Percentiles rank a stretch among this genome's conserved stretches.
Evolutionary conservation across 108 stramenopile genomes (phyloP).

Genomic region (Fistulifera solaris): DNA sequence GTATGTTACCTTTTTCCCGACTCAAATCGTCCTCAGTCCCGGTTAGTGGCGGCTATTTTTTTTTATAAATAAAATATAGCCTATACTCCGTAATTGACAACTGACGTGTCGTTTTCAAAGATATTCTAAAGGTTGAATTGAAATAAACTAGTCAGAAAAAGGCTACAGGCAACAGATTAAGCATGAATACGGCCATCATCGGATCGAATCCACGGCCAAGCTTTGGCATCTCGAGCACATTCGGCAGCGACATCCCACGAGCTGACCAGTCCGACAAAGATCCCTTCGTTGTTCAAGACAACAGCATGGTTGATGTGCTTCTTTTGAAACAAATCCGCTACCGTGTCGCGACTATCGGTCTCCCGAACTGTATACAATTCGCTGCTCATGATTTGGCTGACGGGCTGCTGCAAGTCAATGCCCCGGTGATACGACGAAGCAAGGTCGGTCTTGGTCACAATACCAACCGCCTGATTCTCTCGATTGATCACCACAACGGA

Average conservation of each 20-base stretch:
- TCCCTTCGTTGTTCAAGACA: conserved; percentile 29
- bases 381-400: conserved; percentile 41
- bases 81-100: too few relatives aligned
- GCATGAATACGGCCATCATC: conserved; percentile 6
- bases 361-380: conserved; percentile 8
- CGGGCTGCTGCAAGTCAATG: conserved; percentile 10
- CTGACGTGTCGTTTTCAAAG: too few relatives aligned
- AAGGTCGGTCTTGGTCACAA: conserved; percentile 54
- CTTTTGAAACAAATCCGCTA: conserved; percentile 36
- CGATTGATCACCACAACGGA: conserved; percentile 30
- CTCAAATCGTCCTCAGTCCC: too few relatives aligned
- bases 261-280: conserved; percentile 37
- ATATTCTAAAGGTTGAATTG: too few relatives aligned
- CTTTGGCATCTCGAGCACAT: conserved; percentile 40
- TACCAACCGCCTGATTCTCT: conserved; percentile 21
- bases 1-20: too few relatives aligned
- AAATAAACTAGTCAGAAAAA: too few relatives aligned
- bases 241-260: conserved; percentile 49
- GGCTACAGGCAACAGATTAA: too few relatives aligned
- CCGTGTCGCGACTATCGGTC: conserved; percentile 24
- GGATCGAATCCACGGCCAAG: conserved; percentile 35
- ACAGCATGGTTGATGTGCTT: conserved; percentile 43
- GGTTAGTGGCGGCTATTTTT: too few relatives aligned
- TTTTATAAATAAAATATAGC: too few relatives aligned
- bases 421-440: conserved; percentile 32